These are phyloP conservation scores for Cladosporium velox DNA, from an alignment of 2,329 filamentous ascomycete genomes.

Conservation along the genomic window DNA sequence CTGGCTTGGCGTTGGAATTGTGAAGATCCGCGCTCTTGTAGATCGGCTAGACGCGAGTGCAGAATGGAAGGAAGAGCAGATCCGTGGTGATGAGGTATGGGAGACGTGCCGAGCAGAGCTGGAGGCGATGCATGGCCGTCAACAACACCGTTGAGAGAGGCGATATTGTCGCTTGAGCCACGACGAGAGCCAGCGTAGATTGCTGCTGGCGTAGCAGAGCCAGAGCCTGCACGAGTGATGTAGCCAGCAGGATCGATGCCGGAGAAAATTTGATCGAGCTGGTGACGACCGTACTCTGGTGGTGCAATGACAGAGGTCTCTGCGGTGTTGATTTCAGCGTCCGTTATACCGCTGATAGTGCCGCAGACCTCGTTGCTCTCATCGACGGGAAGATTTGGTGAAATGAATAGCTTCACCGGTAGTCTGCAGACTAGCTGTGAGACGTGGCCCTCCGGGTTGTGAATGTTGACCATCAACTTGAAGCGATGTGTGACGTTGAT, in stretches of 20 bases:
- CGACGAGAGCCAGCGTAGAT: slow-evolving; percentile 70
- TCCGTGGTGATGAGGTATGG: slow-evolving; percentile 45
- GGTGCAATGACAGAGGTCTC: slow-evolving; percentile 70
- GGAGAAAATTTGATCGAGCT: slow-evolving; percentile 86
- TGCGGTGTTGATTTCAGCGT: slow-evolving; percentile 51
- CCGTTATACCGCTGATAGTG: slow-evolving; percentile 40
- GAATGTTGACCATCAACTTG: slow-evolving; percentile 84
- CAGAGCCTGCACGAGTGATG: slow-evolving; percentile 53
- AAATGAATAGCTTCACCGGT: slow-evolving; percentile 92
- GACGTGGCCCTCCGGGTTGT: slow-evolving; percentile 92
- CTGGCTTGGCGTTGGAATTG: slow-evolving; percentile 32
- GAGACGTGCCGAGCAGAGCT: slow-evolving; percentile 57
- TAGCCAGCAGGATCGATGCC: slow-evolving; percentile 81
- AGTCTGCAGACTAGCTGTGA: slow-evolving; percentile 91
- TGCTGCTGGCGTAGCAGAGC: slow-evolving; percentile 67
- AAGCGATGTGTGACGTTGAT: slow-evolving; percentile 94
- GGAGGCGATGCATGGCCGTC: slow-evolving; percentile 49
- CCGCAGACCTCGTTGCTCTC: slow-evolving; percentile 76
- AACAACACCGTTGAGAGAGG: slow-evolving; percentile 55
- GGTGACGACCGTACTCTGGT: slow-evolving; percentile 88
- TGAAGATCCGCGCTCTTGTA: slow-evolving; percentile 46
- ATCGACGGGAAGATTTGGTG: slow-evolving; percentile 85
- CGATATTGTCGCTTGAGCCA: slow-evolving; percentile 79
- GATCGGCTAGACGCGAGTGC: slow-evolving; percentile 65
- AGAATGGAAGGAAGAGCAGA: slow-evolving; percentile 61